Base-by-base conservation (phyloP, 2,329 filamentous ascomycete species). In the Fusarium abutilonis region DNA sequence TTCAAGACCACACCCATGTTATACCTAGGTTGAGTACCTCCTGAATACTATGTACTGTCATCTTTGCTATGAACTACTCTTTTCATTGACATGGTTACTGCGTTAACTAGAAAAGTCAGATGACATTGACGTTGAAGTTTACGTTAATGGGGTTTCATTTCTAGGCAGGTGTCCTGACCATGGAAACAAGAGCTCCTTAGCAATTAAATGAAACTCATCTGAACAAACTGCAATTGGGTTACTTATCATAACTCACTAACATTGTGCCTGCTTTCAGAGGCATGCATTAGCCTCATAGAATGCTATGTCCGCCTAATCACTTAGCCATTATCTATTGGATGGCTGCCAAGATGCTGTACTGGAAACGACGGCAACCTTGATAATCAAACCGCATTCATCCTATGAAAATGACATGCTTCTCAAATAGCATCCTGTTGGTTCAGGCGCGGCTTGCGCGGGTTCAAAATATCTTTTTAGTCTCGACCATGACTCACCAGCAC, bases 401-500 rank as follows among this genome's bases (percentile, higher is more conserved):
- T 34, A 6, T 6, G 31, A 34, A n/a, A 34, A 34, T 13, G 11
- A 8, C n/a, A 14, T n/a, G 31, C 31, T 11, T 31, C 31, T 29
- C 36, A 14, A 42, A 31, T 39, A 49, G 41, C 29, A 43, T 52
- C 36, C 19, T 17, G n/a, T 28, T 26, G 28, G 17, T 11, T 36
- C 11, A 11, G 6, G 17, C 9, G 15, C 40, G 44, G 52, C 6
- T 53, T 49, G 23, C n/a, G 46, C 36, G 38, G 8, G 46, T 35
- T 45, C 36, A 36, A 50, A 46, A 50, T 46, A 31, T 35, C 29
- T n/a, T 32, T 23, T 21, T 39, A 32, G 56, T 42, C 36, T 38
- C 38, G 6, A 40, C 7, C 34, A 41, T 56, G 56, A 49, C 38
- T 48, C 48, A 40, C 31, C 34, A 39, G 26, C 42, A 38, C 23